Conservation (phyloP, 2,329 filamentous ascomycete genomes). For the Neospermospora avenae region DNA sequence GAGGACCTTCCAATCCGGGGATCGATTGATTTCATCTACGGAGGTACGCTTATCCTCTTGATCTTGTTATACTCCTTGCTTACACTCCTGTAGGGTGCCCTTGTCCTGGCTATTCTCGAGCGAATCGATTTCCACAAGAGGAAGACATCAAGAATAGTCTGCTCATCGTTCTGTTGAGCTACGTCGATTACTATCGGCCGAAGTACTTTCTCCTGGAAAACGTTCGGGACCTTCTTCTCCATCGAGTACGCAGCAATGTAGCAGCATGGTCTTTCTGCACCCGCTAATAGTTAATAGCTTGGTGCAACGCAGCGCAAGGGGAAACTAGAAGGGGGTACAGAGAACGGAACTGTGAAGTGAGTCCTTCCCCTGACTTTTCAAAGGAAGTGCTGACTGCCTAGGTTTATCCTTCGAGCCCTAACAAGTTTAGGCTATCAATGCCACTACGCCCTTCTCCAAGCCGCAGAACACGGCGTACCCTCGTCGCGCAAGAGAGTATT, state of each 20-base stretch:
- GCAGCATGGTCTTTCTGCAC: not conserved
- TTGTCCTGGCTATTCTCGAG: conserved; percentile 18
- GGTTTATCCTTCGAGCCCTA: conserved; percentile 22
- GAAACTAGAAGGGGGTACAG: conserved; percentile 5
- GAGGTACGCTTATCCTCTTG: conserved; percentile 2
- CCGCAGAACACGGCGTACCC: conserved; percentile 15
- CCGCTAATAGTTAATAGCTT: conserved; percentile 1
- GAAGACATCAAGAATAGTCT: conserved; percentile 25
- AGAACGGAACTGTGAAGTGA: conserved; percentile 13
- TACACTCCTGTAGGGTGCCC: conserved; percentile 13
- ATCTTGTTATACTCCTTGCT: not conserved
- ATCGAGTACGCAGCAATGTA: not conserved
- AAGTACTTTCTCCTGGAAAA: conserved; percentile 30
- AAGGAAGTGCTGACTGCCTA: not conserved
- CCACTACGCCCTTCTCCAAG: conserved; percentile 19
- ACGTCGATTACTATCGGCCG: conserved; percentile 26
- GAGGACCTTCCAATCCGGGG: conserved; percentile 14
- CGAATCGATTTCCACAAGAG: conserved; percentile 13
- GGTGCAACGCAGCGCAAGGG: not conserved
- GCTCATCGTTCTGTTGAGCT: conserved; percentile 21
- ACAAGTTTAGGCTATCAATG: conserved; percentile 25
- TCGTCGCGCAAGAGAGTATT: conserved; percentile 20
- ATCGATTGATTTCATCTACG: conserved; percentile 18
- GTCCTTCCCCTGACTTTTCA: not conserved
- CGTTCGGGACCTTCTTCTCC: conserved; percentile 16